Evolutionary conservation across 192 early-diverging fungal genomes (phyloP), one percentile per base, ranked within the genome.

Genomic region (Coemansia sp.): DNA sequence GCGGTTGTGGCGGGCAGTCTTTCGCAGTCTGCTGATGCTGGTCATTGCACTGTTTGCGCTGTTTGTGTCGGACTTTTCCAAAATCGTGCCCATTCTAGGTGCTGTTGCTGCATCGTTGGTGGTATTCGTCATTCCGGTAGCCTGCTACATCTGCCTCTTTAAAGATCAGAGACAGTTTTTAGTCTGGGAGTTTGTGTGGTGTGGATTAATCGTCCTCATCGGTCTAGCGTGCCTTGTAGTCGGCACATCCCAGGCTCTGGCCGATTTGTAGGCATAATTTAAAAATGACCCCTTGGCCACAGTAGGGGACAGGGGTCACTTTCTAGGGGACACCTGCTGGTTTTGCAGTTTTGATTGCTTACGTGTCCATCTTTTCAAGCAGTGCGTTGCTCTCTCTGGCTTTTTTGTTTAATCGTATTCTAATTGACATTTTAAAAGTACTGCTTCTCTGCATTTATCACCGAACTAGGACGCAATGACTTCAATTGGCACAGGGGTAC

Each of bases 401-500:
- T 45, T 45, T 45, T 45, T 19, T 19, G 48, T 6, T 49, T 20
- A 49, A 49, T 56, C 19, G 19, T 10, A 12, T 56, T 39, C 8
- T 37, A 18, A 56, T 56, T 56, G 11, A 56, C 29, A 37, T 19
- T 56, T 9, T 13, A 38, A 56, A 8, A 29, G n/a, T 55, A 55
- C 26, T 38, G 54, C 19, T 56, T 54, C 32, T 35, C 29, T 65
- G 48, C 19, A 57, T 35, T 14, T 10, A 29, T 20, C 16, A 14
- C 9, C 22, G 37, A n/a, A 37, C 37, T 37, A 49, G 48, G 48
- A 49, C 48, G 48, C 49, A 75, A 94, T 95, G 93, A 91, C 87
- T 57, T 93, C 92, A 57, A 93, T 95, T 79, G 93, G 92, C 69
- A 93, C 93, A 70, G 93, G 93, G 53, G 93, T 93, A 91, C 73